Evolutionary conservation across 805 yeast genomes (phyloP).

Genomic region (Torulaspora quercuum): DNA sequence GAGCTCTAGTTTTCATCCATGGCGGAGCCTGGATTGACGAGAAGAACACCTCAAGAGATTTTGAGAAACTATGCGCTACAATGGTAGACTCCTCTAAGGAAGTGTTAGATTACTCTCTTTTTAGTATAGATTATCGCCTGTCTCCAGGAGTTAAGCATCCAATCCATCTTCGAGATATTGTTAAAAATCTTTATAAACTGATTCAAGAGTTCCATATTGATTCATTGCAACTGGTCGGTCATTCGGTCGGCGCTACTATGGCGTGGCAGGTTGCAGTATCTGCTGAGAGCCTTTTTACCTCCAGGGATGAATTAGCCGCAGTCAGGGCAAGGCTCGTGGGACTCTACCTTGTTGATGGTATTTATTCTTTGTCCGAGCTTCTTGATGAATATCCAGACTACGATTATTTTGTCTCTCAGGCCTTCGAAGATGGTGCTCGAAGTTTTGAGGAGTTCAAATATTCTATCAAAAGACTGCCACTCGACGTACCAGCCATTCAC

Average conservation of each 20-base stretch:
- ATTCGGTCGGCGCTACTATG: conserved; percentile 77
- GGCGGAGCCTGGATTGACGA: conserved; percentile 91
- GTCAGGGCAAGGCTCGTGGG: conserved; percentile 20
- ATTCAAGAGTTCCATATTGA: conserved; percentile 26
- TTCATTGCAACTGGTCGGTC: conserved; percentile 52
- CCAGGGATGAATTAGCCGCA: conserved; percentile 5
- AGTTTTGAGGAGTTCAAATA: conserved; percentile 24
- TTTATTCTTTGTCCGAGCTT: conserved; percentile 52
- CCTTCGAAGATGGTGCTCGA: conserved; percentile 41
- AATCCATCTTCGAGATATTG: conserved; percentile 53
- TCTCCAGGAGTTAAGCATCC: conserved; percentile 65
- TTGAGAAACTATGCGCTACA: conserved; percentile 33
- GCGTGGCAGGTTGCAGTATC: conserved; percentile 47
- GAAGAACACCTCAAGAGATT: conserved; percentile 56
- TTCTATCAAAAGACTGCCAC: conserved; percentile 15
- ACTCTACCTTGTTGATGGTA: conserved; percentile 61
- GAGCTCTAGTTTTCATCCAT: conserved; percentile 58
- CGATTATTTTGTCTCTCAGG: conserved; percentile 52
- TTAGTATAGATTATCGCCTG: conserved; percentile 59
- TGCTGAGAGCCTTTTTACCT: conserved; percentile 4
- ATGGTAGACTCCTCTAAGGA: conserved; percentile 20
- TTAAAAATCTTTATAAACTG: conserved; percentile 39
- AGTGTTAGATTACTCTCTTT: conserved; percentile 12
- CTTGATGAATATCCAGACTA: conserved; percentile 62
- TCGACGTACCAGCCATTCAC: conserved; percentile 25